Percentiles rank a stretch among this genome's conserved stretches.
Evolutionary conservation across 257 asterid species (phyloP).

Genomic region (Nicotiana undulata): DNA sequence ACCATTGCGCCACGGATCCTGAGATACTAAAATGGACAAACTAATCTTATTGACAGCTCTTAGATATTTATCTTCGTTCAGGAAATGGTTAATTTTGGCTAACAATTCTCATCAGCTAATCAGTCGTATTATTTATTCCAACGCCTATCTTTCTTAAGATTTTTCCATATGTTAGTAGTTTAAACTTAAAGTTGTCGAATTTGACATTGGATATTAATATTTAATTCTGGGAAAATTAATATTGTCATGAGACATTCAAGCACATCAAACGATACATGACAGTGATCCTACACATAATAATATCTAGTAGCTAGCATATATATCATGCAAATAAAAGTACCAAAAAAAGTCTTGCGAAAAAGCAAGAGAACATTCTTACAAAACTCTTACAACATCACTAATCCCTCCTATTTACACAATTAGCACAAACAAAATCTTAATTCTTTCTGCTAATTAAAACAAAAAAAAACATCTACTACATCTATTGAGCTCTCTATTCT

Average conservation of each 20-base stretch:
- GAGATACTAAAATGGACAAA: too few species aligned
- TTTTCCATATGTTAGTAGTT: neutral
- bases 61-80: too few species aligned
- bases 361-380: neutral
- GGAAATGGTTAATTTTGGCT: too few species aligned
- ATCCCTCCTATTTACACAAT: neutral
- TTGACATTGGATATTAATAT: neutral
- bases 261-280: too few species aligned
- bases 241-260: neutral
- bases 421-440: neutral
- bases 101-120: too few species aligned
- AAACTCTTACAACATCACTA: neutral
- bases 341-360: too few species aligned
- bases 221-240: neutral
- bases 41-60: too few species aligned
- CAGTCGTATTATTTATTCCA: too few species aligned
- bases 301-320: neutral
- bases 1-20: conserved; percentile 93
- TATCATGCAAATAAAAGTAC: neutral
- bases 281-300: neutral
- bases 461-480: too few species aligned
- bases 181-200: neutral
- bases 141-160: too few species aligned
- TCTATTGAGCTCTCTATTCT: too few species aligned
- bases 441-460: too few species aligned